Evolutionary conservation across 2,329 filamentous ascomycete species (phyloP).

Genomic region (Alternaria gaisen): DNA sequence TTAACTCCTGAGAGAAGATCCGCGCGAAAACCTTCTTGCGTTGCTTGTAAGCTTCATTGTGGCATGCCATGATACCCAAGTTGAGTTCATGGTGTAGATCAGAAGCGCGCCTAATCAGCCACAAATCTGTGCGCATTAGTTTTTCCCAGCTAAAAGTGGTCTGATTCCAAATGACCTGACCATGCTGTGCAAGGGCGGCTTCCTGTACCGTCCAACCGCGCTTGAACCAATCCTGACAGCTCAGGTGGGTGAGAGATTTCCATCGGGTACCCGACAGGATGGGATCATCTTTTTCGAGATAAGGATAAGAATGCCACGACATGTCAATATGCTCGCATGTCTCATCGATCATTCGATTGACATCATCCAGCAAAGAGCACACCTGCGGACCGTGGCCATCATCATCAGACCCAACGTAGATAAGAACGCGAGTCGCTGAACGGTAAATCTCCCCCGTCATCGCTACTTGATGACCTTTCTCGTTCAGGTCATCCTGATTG

Average conservation of each 20-base stretch:
- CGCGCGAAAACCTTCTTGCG: too few species aligned
- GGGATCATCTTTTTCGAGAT: neutral
- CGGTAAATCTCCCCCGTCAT: slow-evolving; percentile 26
- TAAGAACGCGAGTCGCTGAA: slow-evolving; percentile 15
- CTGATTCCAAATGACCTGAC: too few species aligned
- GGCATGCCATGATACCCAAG: too few species aligned
- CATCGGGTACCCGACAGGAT: neutral
- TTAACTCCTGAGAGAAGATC: too few species aligned
- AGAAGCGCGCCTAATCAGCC: too few species aligned
- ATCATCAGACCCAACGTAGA: slow-evolving; percentile 16
- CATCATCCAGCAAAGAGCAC: slow-evolving; percentile 14
- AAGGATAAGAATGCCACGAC: neutral
- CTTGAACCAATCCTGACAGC: slow-evolving; percentile 13
- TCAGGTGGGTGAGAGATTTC: slow-evolving; percentile 1
- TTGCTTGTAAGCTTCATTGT: too few species aligned
- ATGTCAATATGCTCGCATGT: neutral
- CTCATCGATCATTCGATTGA: slow-evolving; percentile 8
- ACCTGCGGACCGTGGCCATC: slow-evolving; percentile 8
- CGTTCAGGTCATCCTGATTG: slow-evolving; percentile 22
- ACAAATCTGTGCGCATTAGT: too few species aligned
- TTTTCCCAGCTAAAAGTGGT: too few species aligned
- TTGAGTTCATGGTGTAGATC: too few species aligned
- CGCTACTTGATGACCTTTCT: slow-evolving; percentile 23
- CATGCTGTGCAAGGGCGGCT: too few species aligned
- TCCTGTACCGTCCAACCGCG: slow-evolving; percentile 11